A percentile compares a stretch with the other conserved stretches of the same genome.
Conservation (phyloP, 2,329 filamentous ascomycete genomes). For the Colletotrichum zoysiae region DNA sequence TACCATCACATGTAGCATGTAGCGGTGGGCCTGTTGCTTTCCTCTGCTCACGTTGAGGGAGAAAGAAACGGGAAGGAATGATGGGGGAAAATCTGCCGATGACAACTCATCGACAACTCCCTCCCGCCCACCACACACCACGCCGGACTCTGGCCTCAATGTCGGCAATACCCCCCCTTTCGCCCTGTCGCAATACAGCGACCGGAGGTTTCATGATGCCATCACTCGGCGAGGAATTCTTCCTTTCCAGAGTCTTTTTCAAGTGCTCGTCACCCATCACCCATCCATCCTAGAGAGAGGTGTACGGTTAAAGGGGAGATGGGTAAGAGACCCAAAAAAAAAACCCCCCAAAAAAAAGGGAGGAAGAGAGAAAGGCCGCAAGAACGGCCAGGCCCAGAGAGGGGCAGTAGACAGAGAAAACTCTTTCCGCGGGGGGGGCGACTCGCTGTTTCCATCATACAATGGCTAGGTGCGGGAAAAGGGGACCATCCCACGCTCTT, state of each 20-base stretch:
- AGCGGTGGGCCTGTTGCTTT: slow-evolving; percentile 18
- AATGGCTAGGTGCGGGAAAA: slow-evolving; percentile 26
- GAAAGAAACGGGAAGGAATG: too few species aligned
- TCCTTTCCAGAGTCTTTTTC: neutral
- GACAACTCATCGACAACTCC: slow-evolving; percentile 8
- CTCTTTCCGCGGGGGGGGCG: slow-evolving; percentile 23
- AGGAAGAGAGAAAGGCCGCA: slow-evolving; percentile 20
- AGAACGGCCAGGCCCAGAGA: slow-evolving; percentile 46
- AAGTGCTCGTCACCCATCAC: neutral
- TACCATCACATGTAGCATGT: slow-evolving; percentile 30
- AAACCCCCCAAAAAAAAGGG: too few species aligned
- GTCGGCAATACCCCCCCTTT: neutral
- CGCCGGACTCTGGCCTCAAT: neutral
- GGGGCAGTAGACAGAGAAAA: neutral
- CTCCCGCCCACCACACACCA: neutral
- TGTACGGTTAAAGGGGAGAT: neutral
- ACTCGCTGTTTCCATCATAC: slow-evolving; percentile 41
- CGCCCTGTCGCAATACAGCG: slow-evolving; percentile 1
- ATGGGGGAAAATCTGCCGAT: neutral
- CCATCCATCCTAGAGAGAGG: slow-evolving; percentile 7
- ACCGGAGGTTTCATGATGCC: slow-evolving; percentile 10
- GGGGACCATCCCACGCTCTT: slow-evolving; percentile 32
- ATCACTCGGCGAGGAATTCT: slow-evolving; percentile 18
- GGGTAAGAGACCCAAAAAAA: too few species aligned
- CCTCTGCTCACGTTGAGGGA: neutral